Conservation (phyloP, 2,329 filamentous ascomycete species). For the Ambrosiella xylebori region DNA sequence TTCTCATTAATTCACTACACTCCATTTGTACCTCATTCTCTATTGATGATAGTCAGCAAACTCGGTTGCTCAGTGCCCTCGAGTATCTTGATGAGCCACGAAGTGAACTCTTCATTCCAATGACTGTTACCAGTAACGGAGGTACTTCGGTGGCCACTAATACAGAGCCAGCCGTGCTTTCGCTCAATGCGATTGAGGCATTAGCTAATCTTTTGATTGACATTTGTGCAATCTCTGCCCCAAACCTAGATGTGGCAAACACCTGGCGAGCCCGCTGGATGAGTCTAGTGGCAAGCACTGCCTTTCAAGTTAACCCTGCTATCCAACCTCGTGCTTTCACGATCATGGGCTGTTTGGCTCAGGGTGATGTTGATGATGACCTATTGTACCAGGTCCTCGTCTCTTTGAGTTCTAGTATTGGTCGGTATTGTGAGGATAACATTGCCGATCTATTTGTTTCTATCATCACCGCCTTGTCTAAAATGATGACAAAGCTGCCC, state of each 20-base stretch:
- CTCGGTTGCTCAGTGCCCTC: slow-evolving; percentile 37
- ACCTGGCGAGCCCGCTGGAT: slow-evolving; percentile 57
- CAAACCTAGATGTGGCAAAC: slow-evolving; percentile 47
- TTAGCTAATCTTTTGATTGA: slow-evolving; percentile 46
- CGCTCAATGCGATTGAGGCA: slow-evolving; percentile 26
- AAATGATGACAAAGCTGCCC: slow-evolving; percentile 54
- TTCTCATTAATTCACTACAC: slow-evolving; percentile 51
- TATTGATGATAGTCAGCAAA: slow-evolving; percentile 40
- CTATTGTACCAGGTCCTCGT: slow-evolving; percentile 55
- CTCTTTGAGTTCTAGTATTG: slow-evolving; percentile 45
- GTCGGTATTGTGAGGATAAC: slow-evolving; percentile 45
- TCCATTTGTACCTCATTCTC: slow-evolving; percentile 48
- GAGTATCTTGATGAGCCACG: slow-evolving; percentile 42
- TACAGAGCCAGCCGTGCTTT: slow-evolving; percentile 9
- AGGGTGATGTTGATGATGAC: slow-evolving; percentile 57
- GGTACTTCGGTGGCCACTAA: slow-evolving; percentile 39
- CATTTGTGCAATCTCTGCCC: slow-evolving; percentile 44
- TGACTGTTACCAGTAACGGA: slow-evolving; percentile 24
- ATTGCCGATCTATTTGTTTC: slow-evolving; percentile 52
- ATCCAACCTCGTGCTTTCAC: slow-evolving; percentile 53
- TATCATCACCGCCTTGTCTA: slow-evolving; percentile 48
- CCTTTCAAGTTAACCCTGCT: slow-evolving; percentile 55
- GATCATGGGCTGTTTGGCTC: slow-evolving; percentile 53
- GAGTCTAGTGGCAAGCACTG: slow-evolving; percentile 54
- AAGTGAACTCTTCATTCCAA: slow-evolving; percentile 35